Conservation (phyloP, 1,284 basidiomycete genomes). For the Rhodotorula glutinis region DNA sequence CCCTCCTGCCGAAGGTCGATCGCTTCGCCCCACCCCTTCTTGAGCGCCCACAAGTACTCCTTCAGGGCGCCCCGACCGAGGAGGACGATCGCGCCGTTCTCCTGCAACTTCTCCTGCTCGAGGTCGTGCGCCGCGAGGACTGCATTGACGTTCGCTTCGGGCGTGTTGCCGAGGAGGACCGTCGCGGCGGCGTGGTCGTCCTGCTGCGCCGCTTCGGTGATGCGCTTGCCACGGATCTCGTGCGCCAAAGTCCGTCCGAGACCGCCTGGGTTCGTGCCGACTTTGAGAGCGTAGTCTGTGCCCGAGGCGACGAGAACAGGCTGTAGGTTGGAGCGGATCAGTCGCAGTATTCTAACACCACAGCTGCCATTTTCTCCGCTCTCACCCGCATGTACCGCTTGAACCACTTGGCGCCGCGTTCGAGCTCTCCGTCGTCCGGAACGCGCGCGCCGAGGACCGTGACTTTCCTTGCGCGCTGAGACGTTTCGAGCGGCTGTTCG, state of each 20-base stretch:
- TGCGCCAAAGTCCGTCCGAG: constrained; percentile 72
- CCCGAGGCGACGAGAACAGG: constrained; percentile 91
- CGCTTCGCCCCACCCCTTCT: constrained; percentile 77
- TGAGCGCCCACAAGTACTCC: constrained; percentile 86
- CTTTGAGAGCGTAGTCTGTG: constrained; percentile 81
- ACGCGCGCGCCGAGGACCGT: constrained; percentile 83
- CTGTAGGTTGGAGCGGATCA: constrained; percentile 52
- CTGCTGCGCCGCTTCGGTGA: constrained; percentile 47
- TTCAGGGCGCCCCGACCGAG: constrained; percentile 90
- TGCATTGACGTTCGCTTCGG: constrained; percentile 50
- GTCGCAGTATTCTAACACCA: too few species aligned
- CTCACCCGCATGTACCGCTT: constrained; percentile 92
- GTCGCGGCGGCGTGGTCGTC: background rate
- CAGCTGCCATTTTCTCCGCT: too few species aligned
- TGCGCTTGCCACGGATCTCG: constrained; percentile 64
- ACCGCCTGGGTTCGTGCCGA: constrained; percentile 79
- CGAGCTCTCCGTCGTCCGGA: constrained; percentile 90
- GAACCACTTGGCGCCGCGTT: constrained; percentile 80
- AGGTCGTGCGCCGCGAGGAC: constrained; percentile 58
- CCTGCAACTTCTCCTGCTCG: constrained; percentile 58
- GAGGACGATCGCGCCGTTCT: constrained; percentile 74
- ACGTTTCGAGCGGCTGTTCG: constrained; percentile 62
- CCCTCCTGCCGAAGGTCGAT: constrained; percentile 66
- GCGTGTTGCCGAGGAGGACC: constrained; percentile 23
- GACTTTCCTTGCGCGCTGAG: constrained; percentile 74